Conservation (phyloP, 1,284 basidiomycete species). For the Pseudozyma tsukubaensis region DNA sequence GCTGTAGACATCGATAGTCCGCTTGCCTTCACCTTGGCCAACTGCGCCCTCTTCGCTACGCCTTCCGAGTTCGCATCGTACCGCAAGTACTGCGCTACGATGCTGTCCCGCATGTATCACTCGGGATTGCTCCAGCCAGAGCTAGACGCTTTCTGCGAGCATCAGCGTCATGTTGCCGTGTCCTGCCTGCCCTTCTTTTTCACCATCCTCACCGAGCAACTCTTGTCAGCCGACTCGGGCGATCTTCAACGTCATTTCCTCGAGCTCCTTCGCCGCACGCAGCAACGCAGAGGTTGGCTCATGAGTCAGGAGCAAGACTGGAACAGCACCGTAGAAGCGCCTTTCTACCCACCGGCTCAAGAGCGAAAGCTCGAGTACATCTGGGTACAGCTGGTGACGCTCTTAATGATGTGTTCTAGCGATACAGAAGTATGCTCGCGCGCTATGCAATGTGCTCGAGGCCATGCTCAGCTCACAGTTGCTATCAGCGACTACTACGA, state of each 20-base stretch:
- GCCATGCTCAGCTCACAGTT: slow-evolving; percentile 28
- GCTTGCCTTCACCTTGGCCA: slow-evolving; percentile 32
- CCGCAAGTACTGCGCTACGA: slow-evolving; percentile 26
- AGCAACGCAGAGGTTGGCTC: slow-evolving; percentile 37
- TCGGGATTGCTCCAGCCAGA: slow-evolving; percentile 19
- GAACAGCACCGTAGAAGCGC: slow-evolving; percentile 8
- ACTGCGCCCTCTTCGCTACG: slow-evolving; percentile 36
- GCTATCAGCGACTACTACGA: slow-evolving; percentile 30
- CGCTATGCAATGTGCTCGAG: slow-evolving; percentile 50
- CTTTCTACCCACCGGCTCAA: slow-evolving; percentile 34
- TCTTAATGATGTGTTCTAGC: slow-evolving; percentile 60
- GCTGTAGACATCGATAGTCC: slow-evolving; percentile 50
- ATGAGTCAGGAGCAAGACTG: slow-evolving; percentile 26
- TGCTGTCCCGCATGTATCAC: slow-evolving; percentile 25
- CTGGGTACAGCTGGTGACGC: slow-evolving; percentile 42
- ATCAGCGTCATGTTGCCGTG: slow-evolving; percentile 23
- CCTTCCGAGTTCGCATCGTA: slow-evolving; percentile 30
- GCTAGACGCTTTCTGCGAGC: slow-evolving; percentile 26
- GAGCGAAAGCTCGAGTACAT: slow-evolving; percentile 42
- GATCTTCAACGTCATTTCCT: slow-evolving; percentile 53
- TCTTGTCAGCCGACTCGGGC: slow-evolving; percentile 34
- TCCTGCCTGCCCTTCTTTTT: slow-evolving; percentile 47
- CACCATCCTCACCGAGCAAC: slow-evolving; percentile 44
- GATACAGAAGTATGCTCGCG: slow-evolving; percentile 60
- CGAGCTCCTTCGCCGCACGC: slow-evolving; percentile 34